A percentile compares a stretch with the other conserved stretches of the same genome.
Evolutionary conservation across 2,329 filamentous ascomycete genomes (phyloP).

Genomic region (Cercospora sojina): DNA sequence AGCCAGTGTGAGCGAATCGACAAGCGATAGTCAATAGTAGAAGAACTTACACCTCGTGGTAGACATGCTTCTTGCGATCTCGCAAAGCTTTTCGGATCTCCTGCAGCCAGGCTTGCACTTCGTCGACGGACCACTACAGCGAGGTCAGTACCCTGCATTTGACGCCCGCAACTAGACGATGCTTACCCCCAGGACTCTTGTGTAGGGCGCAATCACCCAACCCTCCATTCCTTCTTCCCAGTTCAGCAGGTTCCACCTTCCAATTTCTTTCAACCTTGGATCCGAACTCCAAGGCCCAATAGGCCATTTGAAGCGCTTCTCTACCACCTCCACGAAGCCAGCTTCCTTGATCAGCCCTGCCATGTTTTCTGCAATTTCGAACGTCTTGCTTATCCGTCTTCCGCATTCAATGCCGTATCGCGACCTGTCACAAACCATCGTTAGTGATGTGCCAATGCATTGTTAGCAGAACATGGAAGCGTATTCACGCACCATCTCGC

Average conservation of each 20-base stretch:
- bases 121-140: constrained; percentile 36
- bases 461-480: background rate
- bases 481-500: constrained; percentile 26
- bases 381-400: constrained; percentile 31
- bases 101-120: constrained; percentile 39
- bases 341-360: constrained; percentile 34
- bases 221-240: constrained; percentile 45
- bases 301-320: constrained; percentile 44
- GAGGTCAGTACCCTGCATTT: background rate
- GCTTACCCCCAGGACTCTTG: constrained; percentile 38
- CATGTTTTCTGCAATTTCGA: constrained; percentile 35
- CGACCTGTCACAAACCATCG: background rate
- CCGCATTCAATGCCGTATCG: constrained; percentile 28
- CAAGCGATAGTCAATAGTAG: background rate
- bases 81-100: constrained; percentile 36
- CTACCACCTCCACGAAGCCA: constrained; percentile 50
- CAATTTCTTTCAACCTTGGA: constrained; percentile 41
- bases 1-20: background rate
- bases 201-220: constrained; percentile 44
- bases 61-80: constrained; percentile 41
- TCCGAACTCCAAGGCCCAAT: constrained; percentile 45
- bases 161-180: background rate
- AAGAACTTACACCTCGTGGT: constrained; percentile 40
- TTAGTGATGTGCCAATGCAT: background rate
- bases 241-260: constrained; percentile 40